phyloP scores from a whole-genome alignment of 1,284 basidiomycete species.

The Xerocomus amazonicus region DNA sequence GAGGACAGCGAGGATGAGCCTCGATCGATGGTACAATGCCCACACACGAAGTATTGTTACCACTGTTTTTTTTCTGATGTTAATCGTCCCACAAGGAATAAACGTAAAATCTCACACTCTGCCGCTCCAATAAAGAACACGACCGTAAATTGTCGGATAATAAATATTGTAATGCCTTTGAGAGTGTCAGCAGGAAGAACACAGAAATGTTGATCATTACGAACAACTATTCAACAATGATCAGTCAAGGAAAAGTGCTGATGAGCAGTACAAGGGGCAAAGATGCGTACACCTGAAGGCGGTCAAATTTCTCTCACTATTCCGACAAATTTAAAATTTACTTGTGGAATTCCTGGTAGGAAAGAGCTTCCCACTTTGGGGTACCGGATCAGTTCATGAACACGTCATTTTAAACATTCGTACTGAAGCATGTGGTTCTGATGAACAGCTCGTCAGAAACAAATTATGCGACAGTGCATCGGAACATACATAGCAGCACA shows the following conservation, averaged over 20 bases:
- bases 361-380: background rate
- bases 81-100: no score
- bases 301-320: background rate
- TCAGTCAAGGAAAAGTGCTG: background rate
- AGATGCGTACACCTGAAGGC: background rate
- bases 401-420: background rate
- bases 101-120: background rate
- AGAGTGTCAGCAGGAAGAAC: background rate
- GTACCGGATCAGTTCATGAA: background rate
- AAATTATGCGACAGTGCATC: no score
- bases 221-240: background rate
- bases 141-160: background rate
- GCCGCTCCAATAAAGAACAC: background rate
- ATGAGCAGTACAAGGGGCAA: background rate
- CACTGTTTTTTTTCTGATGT: background rate
- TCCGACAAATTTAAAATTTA: background rate
- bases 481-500: background rate
- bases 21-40: background rate
- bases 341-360: background rate
- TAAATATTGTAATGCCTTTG: background rate
- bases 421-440: background rate
- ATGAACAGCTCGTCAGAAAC: background rate
- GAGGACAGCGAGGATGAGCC: background rate
- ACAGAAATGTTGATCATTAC: no score
- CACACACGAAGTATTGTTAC: background rate